Percentiles rank a stretch among this genome's conserved stretches.
Conservation (phyloP, 352 stramenopile species). For the Pythium insidiosum region DNA sequence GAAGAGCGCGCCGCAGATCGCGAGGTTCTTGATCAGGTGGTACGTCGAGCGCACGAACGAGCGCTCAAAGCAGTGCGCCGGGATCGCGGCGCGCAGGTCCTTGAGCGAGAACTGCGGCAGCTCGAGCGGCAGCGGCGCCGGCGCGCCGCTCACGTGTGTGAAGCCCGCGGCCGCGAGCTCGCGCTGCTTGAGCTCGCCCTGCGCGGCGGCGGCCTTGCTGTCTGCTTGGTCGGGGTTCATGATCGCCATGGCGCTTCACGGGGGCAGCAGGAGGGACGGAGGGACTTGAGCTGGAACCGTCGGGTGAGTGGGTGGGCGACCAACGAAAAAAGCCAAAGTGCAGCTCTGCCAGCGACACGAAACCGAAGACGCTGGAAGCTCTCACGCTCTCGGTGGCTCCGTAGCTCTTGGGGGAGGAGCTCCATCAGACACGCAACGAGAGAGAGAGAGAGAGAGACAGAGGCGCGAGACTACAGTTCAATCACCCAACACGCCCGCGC, state of each 20-base stretch:
- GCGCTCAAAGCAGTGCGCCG: constrained; percentile 95
- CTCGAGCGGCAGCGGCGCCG: constrained; percentile 72
- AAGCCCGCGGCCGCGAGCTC: constrained; percentile 56
- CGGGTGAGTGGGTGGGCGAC: too few relatives aligned
- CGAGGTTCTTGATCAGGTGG: constrained; percentile 89
- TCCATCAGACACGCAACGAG: too few relatives aligned
- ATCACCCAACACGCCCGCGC: too few relatives aligned
- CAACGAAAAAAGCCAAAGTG: too few relatives aligned
- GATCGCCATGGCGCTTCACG: constrained; percentile 39
- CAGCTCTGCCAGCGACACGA: too few relatives aligned
- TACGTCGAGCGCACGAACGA: constrained; percentile 87
- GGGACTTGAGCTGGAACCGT: not conserved
- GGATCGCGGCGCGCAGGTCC: constrained; percentile 88
- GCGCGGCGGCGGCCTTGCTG: constrained; percentile 17
- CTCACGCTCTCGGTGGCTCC: too few relatives aligned
- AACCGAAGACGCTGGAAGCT: too few relatives aligned
- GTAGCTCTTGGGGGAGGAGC: too few relatives aligned
- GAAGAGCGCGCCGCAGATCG: constrained; percentile 84
- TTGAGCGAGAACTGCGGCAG: constrained; percentile 84
- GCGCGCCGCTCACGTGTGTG: constrained; percentile 62
- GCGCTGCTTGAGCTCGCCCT: constrained; percentile 31
- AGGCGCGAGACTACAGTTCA: too few relatives aligned
- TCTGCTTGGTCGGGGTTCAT: constrained; percentile 53
- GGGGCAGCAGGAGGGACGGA: not conserved
- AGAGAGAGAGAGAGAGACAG: too few relatives aligned